Conservation (phyloP, 768 basidiomycete species). For the Leccinum arenicola region DNA sequence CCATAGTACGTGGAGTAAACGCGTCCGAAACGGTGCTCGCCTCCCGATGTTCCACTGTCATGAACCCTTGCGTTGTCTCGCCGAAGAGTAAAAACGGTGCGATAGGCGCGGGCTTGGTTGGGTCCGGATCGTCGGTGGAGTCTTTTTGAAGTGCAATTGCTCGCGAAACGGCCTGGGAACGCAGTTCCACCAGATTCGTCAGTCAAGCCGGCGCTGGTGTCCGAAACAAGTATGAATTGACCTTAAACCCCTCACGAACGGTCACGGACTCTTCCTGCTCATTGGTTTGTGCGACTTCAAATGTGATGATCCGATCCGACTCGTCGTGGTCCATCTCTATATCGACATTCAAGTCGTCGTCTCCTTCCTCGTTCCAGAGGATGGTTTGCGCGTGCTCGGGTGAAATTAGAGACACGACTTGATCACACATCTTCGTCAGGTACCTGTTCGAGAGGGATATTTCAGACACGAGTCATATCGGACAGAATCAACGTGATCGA, state of each 20-base stretch:
- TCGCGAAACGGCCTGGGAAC: conserved; percentile 10
- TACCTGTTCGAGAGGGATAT: conserved; percentile 37
- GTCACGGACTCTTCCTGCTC: conserved; percentile 53
- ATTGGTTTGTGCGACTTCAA: conserved; percentile 51
- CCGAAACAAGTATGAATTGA: conserved; percentile 15
- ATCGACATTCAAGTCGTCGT: conserved; percentile 25
- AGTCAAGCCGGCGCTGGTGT: too few relatives aligned
- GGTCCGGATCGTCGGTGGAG: conserved; percentile 3
- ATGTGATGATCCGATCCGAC: conserved; percentile 48
- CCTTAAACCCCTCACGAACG: conserved; percentile 44
- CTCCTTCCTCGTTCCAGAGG: conserved; percentile 40
- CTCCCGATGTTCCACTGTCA: conserved; percentile 31
- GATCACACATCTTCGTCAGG: conserved; percentile 57
- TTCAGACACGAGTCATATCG: background rate
- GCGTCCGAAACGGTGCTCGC: background rate
- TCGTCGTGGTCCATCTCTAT: conserved; percentile 36
- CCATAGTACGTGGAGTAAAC: background rate
- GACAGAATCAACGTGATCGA: background rate
- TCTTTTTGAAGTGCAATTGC: conserved; percentile 11
- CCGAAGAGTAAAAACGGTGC: conserved; percentile 35
- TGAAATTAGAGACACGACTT: conserved; percentile 50
- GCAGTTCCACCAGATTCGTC: background rate
- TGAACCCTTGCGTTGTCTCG: conserved; percentile 41
- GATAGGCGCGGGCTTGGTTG: conserved; percentile 6
- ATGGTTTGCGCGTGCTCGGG: conserved; percentile 43